Conservation (phyloP, 345 rosid genomes). For the Jatropha curcas region DNA sequence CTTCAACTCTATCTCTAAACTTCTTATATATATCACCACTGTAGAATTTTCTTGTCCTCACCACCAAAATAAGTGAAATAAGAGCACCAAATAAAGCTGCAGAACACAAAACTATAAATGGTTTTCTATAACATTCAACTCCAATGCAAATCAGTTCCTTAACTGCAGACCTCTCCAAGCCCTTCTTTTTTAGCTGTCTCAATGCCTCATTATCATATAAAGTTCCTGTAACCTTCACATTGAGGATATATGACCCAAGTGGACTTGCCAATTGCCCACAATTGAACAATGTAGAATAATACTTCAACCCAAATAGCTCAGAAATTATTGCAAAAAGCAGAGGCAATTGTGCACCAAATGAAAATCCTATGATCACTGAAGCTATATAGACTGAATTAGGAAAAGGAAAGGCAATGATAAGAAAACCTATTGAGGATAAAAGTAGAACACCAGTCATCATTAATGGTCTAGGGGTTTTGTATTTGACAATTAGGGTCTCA, state of each 20-base stretch:
- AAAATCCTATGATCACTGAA: slow-evolving; percentile 71
- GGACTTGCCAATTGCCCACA: slow-evolving; percentile 86
- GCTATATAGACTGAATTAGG: slow-evolving; percentile 71
- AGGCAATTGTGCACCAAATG: slow-evolving; percentile 79
- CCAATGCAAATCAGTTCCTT: slow-evolving; percentile 73
- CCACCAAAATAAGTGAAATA: slow-evolving; percentile 57
- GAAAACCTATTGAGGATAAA: slow-evolving; percentile 55
- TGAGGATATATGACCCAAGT: slow-evolving; percentile 75
- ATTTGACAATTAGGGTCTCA: slow-evolving; percentile 51
- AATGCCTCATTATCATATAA: slow-evolving; percentile 68
- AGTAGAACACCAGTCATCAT: slow-evolving; percentile 73
- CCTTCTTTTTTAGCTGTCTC: slow-evolving; percentile 49
- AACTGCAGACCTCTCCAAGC: slow-evolving; percentile 50
- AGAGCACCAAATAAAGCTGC: slow-evolving; percentile 64
- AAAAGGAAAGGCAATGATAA: slow-evolving; percentile 70
- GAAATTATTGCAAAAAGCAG: slow-evolving; percentile 74
- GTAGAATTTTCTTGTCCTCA: slow-evolving; percentile 70
- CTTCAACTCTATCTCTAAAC: slow-evolving; percentile 46
- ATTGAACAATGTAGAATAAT: slow-evolving; percentile 87
- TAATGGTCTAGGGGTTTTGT: slow-evolving; percentile 68
- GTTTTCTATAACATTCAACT: slow-evolving; percentile 53
- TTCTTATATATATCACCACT: slow-evolving; percentile 78
- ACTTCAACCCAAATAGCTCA: slow-evolving; percentile 84
- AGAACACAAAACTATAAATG: slow-evolving; percentile 52
- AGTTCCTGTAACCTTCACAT: slow-evolving; percentile 66